Base-by-base conservation (phyloP, 805 yeast genomes). In the Wickerhamiella kurtzmanii region DNA sequence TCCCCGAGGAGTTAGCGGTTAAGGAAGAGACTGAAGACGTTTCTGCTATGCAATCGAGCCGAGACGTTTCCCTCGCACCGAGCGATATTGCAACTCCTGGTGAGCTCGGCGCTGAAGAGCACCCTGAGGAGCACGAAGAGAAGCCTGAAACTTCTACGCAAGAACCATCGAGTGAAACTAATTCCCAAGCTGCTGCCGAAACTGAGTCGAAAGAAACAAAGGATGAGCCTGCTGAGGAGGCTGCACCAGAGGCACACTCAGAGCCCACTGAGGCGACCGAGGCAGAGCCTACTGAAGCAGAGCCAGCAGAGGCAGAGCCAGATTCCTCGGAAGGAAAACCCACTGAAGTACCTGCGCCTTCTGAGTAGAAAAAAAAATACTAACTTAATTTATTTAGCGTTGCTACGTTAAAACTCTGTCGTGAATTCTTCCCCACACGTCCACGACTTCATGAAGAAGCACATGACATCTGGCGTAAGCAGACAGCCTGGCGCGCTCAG, bases 1-100 rank as follows among this genome's bases (percentile, higher is more conserved):
- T 55, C n/a, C 57, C 59, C 15, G 56, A 54, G 39, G 50, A 47
- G 2, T 44, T 54, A 13, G 58, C 50, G 4, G 50, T 50, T 1
- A 25, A 38, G 4, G 54, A 53, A 37, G 51, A 44, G 37, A 38
- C 51, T 17, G 54, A 46, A n/a, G 51, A 42, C n/a, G 49, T 49
- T 2, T 36, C 38, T 8, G 6, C 38, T 36, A 8, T n/a, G 38
- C 38, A 15, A 36, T 36, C 38, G 19, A 19, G 25, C 18, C 21
- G 41, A 9, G 41, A 38, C 25, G 25, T 38, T 4, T 38, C 41
- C 6, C 20, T 18, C 25, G 41, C 41, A 9, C 41, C 41, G 15
- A 15, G 20, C 19, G 32, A 25, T 25, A 11, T 11, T 6, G 13
- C 17, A 8, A 36, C 19, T 36, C 38, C 19, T 36, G 19, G 13